Evolutionary conservation across 2,329 filamentous ascomycete genomes (phyloP).

Genomic region (Sclerotinia nivalis): DNA sequence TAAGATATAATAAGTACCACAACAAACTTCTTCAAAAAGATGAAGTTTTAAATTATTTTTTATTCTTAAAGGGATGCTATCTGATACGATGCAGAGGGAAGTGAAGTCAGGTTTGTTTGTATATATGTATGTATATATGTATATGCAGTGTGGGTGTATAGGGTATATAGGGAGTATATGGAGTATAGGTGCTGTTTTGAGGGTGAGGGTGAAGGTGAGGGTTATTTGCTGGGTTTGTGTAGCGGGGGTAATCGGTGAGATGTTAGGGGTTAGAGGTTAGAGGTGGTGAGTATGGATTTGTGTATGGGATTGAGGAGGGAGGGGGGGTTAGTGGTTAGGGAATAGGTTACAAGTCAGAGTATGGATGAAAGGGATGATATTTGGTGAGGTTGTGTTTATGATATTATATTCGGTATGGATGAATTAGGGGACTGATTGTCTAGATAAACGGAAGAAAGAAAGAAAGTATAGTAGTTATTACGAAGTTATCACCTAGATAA

Average conservation of each 20-base stretch:
- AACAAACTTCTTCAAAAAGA: not conserved
- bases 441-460: not conserved
- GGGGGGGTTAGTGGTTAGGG: too few species aligned
- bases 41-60: not conserved
- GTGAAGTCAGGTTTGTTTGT: not conserved
- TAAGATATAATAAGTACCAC: not conserved
- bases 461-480: not conserved
- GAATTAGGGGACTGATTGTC: not conserved
- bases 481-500: not conserved
- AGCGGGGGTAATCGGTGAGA: slow-evolving; percentile 13
- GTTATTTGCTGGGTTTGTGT: not conserved
- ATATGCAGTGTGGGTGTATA: not conserved
- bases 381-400: not conserved
- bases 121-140: not conserved
- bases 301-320: not conserved
- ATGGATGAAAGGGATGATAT: not conserved
- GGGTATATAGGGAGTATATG: not conserved
- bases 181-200: not conserved
- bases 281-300: too few species aligned
- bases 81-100: not conserved
- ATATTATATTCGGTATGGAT: not conserved
- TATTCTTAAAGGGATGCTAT: not conserved
- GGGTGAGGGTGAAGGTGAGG: not conserved
- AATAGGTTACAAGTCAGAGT: too few species aligned
- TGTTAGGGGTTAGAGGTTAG: not conserved